These are phyloP conservation scores for Syzygium malaccense DNA, from an alignment of 441 rosid genomes.

Conservation along the genomic window DNA sequence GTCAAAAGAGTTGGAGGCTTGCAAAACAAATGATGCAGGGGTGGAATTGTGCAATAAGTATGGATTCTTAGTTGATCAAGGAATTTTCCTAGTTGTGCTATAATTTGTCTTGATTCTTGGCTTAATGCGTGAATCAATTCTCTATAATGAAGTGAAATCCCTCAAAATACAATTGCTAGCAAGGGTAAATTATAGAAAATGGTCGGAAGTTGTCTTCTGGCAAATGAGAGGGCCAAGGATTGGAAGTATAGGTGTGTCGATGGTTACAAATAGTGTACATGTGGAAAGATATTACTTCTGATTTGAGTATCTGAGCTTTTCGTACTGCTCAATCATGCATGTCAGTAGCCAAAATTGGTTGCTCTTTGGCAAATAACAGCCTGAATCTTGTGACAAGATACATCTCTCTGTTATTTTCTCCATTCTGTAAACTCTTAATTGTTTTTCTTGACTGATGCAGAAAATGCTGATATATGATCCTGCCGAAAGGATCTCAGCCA, in stretches of 20 bases:
- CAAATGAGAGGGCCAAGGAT: not conserved
- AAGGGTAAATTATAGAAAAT: not conserved
- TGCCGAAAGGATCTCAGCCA: slow-evolving; percentile 85
- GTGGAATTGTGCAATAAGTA: not conserved
- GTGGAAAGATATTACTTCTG: not conserved
- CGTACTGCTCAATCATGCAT: not conserved
- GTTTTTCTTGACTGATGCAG: slow-evolving; percentile 34
- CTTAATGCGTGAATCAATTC: not conserved
- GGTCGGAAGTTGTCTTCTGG: not conserved
- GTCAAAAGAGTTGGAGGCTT: not conserved
- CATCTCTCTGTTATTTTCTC: not conserved
- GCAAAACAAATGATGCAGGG: not conserved
- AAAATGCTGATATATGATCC: slow-evolving; percentile 80
- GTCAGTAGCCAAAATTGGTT: not conserved
- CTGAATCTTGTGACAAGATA: not conserved
- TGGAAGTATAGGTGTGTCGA: not conserved
- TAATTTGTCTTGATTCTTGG: not conserved
- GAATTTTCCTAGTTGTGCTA: not conserved
- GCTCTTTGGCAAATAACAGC: not conserved
- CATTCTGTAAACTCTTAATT: not conserved
- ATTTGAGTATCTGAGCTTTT: not conserved
- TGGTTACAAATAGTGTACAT: not conserved
- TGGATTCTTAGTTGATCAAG: not conserved
- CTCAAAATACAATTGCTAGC: not conserved
- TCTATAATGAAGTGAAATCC: not conserved